These are phyloP conservation scores for Backusella circina DNA, from an alignment of 192 early-diverging fungal species.

Conservation along the genomic window DNA sequence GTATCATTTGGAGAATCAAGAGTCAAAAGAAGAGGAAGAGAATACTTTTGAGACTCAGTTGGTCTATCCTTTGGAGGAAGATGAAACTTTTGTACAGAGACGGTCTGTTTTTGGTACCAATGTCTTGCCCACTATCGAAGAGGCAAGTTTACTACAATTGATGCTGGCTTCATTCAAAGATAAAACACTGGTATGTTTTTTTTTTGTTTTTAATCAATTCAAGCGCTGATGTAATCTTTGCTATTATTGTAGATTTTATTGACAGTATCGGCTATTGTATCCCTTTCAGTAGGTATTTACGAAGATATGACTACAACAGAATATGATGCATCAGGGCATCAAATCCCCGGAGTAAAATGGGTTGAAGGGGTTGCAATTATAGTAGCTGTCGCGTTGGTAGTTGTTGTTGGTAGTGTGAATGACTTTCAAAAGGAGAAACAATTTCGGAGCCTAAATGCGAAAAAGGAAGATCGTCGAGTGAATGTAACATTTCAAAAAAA, in stretches of 20 bases:
- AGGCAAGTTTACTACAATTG: slow-evolving; percentile 63
- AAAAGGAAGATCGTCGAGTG: slow-evolving; percentile 79
- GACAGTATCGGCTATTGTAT: slow-evolving; percentile 70
- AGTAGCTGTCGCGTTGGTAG: slow-evolving; percentile 72
- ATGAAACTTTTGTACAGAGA: slow-evolving; percentile 49
- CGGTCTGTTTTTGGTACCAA: slow-evolving; percentile 65
- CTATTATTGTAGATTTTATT: slow-evolving; percentile 57
- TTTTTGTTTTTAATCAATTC: not conserved
- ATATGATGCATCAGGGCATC: slow-evolving; percentile 25
- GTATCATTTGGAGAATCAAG: not conserved
- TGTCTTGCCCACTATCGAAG: slow-evolving; percentile 61
- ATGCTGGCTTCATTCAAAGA: slow-evolving; percentile 84
- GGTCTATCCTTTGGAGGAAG: not conserved
- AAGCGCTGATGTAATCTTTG: not conserved
- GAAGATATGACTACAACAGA: slow-evolving; percentile 60
- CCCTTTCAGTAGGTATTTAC: slow-evolving; percentile 79
- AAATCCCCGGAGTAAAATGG: slow-evolving; percentile 66
- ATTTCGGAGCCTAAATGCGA: slow-evolving; percentile 77
- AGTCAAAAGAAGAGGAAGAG: not conserved
- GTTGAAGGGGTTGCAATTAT: slow-evolving; percentile 85
- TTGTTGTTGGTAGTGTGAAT: slow-evolving; percentile 74
- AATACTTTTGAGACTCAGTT: not conserved
- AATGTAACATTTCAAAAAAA: slow-evolving; percentile 33
- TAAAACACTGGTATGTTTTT: slow-evolving; percentile 59
- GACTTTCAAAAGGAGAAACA: slow-evolving; percentile 86